Evolutionary conservation across 1,284 basidiomycete genomes (phyloP).

Genomic region (Hymenochaete sp.): DNA sequence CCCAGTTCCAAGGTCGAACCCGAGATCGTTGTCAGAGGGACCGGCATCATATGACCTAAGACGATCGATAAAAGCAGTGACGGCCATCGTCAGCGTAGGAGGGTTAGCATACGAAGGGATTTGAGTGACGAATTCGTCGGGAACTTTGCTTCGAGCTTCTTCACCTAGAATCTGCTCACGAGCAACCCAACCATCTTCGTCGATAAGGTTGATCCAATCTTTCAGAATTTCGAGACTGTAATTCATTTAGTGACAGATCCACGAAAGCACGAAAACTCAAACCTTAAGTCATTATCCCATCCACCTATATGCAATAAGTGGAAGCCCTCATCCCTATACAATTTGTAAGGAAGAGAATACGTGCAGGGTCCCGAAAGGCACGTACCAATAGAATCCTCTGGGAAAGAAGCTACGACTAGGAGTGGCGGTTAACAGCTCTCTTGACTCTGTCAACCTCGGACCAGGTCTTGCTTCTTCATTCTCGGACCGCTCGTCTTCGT

Average conservation of each 20-base stretch:
- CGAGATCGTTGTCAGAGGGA: constrained; percentile 51
- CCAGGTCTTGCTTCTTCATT: constrained; percentile 39
- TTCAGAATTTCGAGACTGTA: constrained; percentile 77
- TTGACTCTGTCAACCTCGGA: constrained; percentile 64
- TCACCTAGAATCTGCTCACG: constrained; percentile 93
- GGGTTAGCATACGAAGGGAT: constrained; percentile 92
- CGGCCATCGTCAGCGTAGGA: constrained; percentile 85
- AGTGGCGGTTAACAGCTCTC: constrained; percentile 80
- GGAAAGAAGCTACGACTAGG: constrained; percentile 95
- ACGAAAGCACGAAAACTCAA: constrained; percentile 5
- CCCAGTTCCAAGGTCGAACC: constrained; percentile 41
- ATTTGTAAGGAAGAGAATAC: background rate
- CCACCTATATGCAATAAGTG: constrained; percentile 84
- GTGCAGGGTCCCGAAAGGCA: constrained; percentile 8
- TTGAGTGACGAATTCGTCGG: constrained; percentile 83
- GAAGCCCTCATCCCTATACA: constrained; percentile 86
- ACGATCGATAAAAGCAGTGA: constrained; percentile 79
- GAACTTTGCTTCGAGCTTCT: constrained; percentile 89
- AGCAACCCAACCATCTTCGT: constrained; percentile 91
- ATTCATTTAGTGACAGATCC: background rate
- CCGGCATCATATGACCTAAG: constrained; percentile 41
- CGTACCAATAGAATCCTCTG: constrained; percentile 89
- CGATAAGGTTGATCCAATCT: constrained; percentile 84
- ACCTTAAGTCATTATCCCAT: constrained; percentile 90
- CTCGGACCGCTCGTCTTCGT: constrained; percentile 62